Percentiles rank a stretch among this genome's conserved stretches.
These are phyloP conservation scores for Eucalyptus curtisii DNA, from an alignment of 345 rosid species.

Conservation along the genomic window DNA sequence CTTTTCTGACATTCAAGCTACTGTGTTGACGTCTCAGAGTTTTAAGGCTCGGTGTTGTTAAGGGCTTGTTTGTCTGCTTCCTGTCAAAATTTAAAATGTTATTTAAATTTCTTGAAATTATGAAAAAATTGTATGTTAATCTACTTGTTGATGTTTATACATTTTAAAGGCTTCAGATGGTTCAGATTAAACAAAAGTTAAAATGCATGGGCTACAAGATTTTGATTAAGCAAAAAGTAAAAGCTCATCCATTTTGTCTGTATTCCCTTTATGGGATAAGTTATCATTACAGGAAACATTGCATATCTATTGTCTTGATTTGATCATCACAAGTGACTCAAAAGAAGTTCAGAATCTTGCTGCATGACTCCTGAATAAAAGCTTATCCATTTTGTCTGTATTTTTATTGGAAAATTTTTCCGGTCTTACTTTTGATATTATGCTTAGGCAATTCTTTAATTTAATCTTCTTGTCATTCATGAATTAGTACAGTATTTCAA, in stretches of 20 bases:
- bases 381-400: background rate
- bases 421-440: background rate
- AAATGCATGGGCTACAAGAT: background rate
- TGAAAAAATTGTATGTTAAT: background rate
- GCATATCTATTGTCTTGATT: background rate
- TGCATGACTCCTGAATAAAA: background rate
- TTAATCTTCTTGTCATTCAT: background rate
- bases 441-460: background rate
- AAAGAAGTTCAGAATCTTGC: background rate
- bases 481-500: background rate
- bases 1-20: background rate
- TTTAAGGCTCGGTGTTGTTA: background rate
- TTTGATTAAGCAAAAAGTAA: background rate
- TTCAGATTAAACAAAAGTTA: background rate
- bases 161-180: background rate
- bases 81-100: background rate
- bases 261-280: background rate
- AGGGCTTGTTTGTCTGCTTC: background rate
- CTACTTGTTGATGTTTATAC: background rate
- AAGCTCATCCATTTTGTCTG: background rate
- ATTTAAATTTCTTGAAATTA: background rate
- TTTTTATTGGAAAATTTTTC: background rate
- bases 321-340: background rate
- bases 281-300: background rate
- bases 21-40: background rate